Conservation (phyloP, 805 yeast genomes). For the Vanderwaltozyma verrucispora region DNA sequence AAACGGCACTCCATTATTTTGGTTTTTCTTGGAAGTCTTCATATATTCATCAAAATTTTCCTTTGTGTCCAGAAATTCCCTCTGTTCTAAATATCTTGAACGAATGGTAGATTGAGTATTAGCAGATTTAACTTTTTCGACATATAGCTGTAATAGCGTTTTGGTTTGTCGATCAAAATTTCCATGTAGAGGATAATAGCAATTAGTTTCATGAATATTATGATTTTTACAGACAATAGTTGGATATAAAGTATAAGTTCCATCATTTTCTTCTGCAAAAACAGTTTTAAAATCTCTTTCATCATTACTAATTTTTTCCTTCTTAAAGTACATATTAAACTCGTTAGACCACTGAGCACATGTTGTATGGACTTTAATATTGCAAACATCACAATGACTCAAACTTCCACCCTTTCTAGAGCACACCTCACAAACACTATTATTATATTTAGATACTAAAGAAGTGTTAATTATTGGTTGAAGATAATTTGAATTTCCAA, state of each 20-base stretch:
- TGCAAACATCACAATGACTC: slow-evolving; percentile 14
- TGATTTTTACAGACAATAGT: slow-evolving; percentile 4
- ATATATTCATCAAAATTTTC: background rate
- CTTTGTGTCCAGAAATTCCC: background rate
- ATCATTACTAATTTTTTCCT: background rate
- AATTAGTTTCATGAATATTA: background rate
- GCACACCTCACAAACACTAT: slow-evolving; percentile 37
- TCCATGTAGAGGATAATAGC: slow-evolving; percentile 2
- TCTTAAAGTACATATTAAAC: slow-evolving; percentile 9
- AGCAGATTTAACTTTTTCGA: background rate
- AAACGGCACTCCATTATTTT: too few species aligned
- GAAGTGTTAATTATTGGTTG: slow-evolving; percentile 40
- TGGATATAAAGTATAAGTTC: background rate
- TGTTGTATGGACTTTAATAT: slow-evolving; percentile 14
- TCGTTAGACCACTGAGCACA: slow-evolving; percentile 18
- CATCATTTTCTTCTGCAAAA: background rate
- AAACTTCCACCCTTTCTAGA: slow-evolving; percentile 38
- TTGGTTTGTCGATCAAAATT: background rate
- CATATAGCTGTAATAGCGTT: background rate
- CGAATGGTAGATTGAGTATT: background rate
- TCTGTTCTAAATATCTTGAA: slow-evolving; percentile 1
- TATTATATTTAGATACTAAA: slow-evolving; percentile 24
- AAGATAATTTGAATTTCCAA: slow-evolving; percentile 32
- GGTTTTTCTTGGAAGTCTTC: too few species aligned
- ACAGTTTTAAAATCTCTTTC: background rate